Evolutionary conservation across 2,329 filamentous ascomycete species (phyloP), one percentile per base, ranked within the genome.

Genomic region (Fusarium verticillioides): DNA sequence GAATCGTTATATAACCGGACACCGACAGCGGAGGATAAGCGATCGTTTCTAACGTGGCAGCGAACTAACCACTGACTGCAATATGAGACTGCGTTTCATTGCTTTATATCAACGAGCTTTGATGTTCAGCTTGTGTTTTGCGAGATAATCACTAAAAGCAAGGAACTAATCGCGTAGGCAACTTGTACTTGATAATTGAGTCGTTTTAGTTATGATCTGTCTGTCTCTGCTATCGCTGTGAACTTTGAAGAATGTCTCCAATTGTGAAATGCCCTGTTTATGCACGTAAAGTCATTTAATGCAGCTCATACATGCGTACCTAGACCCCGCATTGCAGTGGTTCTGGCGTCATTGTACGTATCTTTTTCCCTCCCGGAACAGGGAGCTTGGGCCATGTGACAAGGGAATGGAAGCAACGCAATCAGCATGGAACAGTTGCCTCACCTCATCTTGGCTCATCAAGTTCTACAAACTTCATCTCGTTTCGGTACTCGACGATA

Each of bases 131-230:
- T 43, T 43, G 34, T 73, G 28, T 57, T 60, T 66, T 66, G 47
- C 69, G 59, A 66, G 56, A 73, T 49, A 65, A 50, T 72, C 47
- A 54, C 60, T 60, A 49, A 57, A 67, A 65, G 61, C 63, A 69
- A 49, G 63, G 67, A 60, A 78, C 76, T 78, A 78, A 78, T 78
- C 63, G 66, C 69, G 69, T 76, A 78, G 76, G 76, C 73, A 73
- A 73, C 67, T 52, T 70, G 70, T 63, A 69, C 54, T 67, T 64
- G 67, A 74, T 69, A 69, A 69, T 69, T 63, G 18, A 69, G 50
- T 69, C 49, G 23, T 74, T 69, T 62, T 62, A 39, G 66, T 75
- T 34, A 63, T 40, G 21, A 28, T 16, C 7, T 18, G 16, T 36
- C 34, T 32, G 7, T 63, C 12, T 12, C 4, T 68, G 4, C 12